Base-by-base conservation (phyloP, 164 flowering plant genomes). In the Aristolochia contorta region DNA sequence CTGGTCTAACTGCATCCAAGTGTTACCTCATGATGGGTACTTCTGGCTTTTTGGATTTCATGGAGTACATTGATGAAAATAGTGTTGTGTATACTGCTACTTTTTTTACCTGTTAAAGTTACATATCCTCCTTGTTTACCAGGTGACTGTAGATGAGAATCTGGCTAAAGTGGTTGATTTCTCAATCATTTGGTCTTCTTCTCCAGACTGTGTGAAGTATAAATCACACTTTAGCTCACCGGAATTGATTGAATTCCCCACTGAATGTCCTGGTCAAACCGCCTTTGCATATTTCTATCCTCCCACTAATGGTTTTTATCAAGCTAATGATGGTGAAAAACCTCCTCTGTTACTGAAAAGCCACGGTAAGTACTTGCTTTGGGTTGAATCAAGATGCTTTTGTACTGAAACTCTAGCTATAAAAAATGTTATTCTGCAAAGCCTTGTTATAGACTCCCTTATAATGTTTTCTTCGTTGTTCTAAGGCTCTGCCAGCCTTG, bases 241-340 rank as follows among this genome's bases (percentile, higher is more conserved):
- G 49, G 91, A 90, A 68, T 64, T 88, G 6, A 79, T 93, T 68
- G 88, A 85, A 74, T 90, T 93, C 68, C 95, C 99, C 54, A 90
- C 99, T 10, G 86, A 79, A 66, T 77, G 82, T 58, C 77, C 83
- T 46, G 96, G 89, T 27, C 82, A 93, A 74, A 82, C 65, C 59
- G 95, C 99, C 19, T 93, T 84, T 79, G 99, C 97, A 69, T 90
- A 83, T 74, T 93, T 77, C 69, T 93, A 90, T 75, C 89, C 91
- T 23, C 99, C 99, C 48, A 76, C 82, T 47, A 90, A 90, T 74
- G 84, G 82, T 58, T 46, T 21, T 12, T 85, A 74, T 71, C 78
- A 86, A 72, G 85, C 86, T 72, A 58, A 72, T 65, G 66, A 24
- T n/a, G 91, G 75, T 41, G 99, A 93, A 66, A 87, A 81, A 73